Conservation (phyloP, 768 basidiomycete genomes). For the Lentinula detonsa region DNA sequence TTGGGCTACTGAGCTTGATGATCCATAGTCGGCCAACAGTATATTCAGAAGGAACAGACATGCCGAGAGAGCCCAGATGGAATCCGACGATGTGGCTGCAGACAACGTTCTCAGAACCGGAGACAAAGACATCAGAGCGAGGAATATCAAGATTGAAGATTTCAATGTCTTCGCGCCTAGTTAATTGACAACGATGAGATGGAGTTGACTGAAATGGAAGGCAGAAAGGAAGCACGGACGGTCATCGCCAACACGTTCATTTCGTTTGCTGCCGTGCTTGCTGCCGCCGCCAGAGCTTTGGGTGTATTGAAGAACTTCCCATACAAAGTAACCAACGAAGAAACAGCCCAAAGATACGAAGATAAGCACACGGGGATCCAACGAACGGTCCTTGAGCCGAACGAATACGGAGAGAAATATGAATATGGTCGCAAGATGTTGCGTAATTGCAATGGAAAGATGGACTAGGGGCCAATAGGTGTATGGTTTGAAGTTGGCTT, state of each 20-base stretch:
- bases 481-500: slow-evolving; percentile 79
- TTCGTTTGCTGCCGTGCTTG: slow-evolving; percentile 10
- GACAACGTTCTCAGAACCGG: slow-evolving; percentile 91
- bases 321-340: slow-evolving; percentile 51
- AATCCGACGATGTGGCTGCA: slow-evolving; percentile 92
- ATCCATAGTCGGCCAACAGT: slow-evolving; percentile 77
- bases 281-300: slow-evolving; percentile 12
- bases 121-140: slow-evolving; percentile 83
- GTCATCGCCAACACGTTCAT: slow-evolving; percentile 4
- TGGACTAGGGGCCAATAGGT: slow-evolving; percentile 69
- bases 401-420: slow-evolving; percentile 80
- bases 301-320: slow-evolving; percentile 46
- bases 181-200: background rate
- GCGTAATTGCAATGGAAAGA: slow-evolving; percentile 70
- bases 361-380: slow-evolving; percentile 68
- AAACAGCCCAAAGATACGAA: slow-evolving; percentile 59
- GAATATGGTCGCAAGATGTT: slow-evolving; percentile 78
- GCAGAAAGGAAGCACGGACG: background rate
- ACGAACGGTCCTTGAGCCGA: slow-evolving; percentile 50
- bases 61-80: slow-evolving; percentile 94
- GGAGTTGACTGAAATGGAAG: background rate
- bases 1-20: slow-evolving; percentile 27
- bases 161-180: slow-evolving; percentile 69
- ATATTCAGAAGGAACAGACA: slow-evolving; percentile 77
- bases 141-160: slow-evolving; percentile 81